phyloP scores from a whole-genome alignment of 768 basidiomycete genomes.

The Amanita thiersii region DNA sequence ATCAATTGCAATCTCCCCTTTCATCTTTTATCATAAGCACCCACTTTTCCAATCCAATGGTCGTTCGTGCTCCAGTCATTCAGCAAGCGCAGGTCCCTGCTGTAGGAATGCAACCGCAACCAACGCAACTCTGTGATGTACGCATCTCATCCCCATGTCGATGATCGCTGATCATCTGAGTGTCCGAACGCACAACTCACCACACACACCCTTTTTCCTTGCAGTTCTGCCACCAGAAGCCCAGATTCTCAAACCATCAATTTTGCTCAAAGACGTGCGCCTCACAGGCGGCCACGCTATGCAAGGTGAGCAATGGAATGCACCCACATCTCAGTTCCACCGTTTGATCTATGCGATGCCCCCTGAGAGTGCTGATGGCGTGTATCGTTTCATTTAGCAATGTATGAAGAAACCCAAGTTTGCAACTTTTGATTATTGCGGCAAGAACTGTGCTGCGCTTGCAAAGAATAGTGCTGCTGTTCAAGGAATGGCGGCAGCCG shows the following conservation, averaged over 20 bases:
- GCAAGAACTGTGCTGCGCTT: conserved; percentile 51
- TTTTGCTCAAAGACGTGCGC: conserved; percentile 54
- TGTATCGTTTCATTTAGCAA: conserved; percentile 24
- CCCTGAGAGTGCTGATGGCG: too few relatives aligned
- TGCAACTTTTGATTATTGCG: conserved; percentile 51
- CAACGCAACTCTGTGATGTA: conserved; percentile 32
- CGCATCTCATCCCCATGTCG: conserved; percentile 8
- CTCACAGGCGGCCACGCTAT: conserved; percentile 32
- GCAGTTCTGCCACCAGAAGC: conserved; percentile 45
- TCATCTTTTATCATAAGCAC: conserved; percentile 8
- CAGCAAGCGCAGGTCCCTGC: conserved; percentile 14
- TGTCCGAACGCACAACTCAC: background rate
- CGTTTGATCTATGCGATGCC: background rate
- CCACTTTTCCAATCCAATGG: conserved; percentile 17
- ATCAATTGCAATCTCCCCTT: conserved; percentile 8
- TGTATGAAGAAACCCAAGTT: conserved; percentile 57
- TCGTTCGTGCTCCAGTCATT: conserved; percentile 17
- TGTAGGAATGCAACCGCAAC: too few relatives aligned
- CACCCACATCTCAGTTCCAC: background rate
- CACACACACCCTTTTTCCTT: conserved; percentile 8
- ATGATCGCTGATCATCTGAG: background rate
- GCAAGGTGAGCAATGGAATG: conserved; percentile 27
- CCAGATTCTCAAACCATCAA: conserved; percentile 33
- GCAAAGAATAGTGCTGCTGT: conserved; percentile 21
- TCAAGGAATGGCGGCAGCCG: conserved; percentile 10